Evolutionary conservation across 306 rosid genomes (phyloP).

Genomic region (Malus domestica): DNA sequence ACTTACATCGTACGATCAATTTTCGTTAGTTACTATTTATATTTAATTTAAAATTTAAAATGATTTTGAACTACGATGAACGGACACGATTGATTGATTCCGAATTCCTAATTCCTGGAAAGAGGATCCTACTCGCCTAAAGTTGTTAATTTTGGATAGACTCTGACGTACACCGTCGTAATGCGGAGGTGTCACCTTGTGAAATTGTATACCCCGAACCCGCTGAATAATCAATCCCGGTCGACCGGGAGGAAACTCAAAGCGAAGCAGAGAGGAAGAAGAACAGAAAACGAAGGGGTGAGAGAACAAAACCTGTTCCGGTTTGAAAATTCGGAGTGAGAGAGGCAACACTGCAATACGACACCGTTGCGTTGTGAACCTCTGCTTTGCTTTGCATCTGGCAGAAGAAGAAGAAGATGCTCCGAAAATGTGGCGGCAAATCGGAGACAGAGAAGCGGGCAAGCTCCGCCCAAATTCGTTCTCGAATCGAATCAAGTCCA

Average conservation of each 20-base stretch:
- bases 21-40: accelerated
- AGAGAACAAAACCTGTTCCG: not conserved
- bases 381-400: not conserved
- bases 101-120: no score
- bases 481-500: conserved; percentile 62
- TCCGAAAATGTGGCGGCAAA: conserved; percentile 80
- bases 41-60: no score
- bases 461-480: conserved; percentile 45
- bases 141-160: no score
- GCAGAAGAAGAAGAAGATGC: conserved; percentile 46
- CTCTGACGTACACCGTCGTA: not conserved
- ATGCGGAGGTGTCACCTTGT: not conserved
- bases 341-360: not conserved
- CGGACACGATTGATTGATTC: accelerated
- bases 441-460: conserved; percentile 87
- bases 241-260: not conserved
- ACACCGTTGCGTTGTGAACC: not conserved
- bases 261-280: not conserved
- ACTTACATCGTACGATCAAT: accelerated
- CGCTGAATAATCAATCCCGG: not conserved
- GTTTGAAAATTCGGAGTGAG: not conserved
- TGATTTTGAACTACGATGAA: no score
- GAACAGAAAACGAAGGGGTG: not conserved
- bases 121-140: no score
- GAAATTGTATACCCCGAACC: not conserved